Conservation (phyloP, 192 early-diverging fungal species). For the Globomyces pollinis-pini region DNA sequence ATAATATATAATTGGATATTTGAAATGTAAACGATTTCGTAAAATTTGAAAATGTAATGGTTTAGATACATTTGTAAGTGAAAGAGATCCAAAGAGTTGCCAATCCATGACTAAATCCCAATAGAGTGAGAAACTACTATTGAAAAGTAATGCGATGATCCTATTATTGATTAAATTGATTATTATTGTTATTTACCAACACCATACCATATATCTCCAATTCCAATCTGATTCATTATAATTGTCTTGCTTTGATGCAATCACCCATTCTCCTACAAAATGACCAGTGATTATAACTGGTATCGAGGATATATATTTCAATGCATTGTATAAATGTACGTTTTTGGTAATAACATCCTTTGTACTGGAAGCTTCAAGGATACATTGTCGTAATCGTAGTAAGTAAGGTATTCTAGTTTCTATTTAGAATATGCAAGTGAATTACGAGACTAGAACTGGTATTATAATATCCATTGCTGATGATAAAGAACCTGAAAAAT, state of each 20-base stretch:
- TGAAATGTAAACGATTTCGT: slow-evolving; percentile 62
- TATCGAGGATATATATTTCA: slow-evolving; percentile 84
- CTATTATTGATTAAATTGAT: slow-evolving; percentile 4
- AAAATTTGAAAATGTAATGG: slow-evolving; percentile 31
- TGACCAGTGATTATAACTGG: slow-evolving; percentile 51
- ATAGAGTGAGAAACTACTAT: slow-evolving; percentile 89
- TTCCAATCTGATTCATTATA: too few relatives aligned
- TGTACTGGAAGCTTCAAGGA: slow-evolving; percentile 69
- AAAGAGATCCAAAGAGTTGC: slow-evolving; percentile 41
- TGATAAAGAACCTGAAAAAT: too few relatives aligned
- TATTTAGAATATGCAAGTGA: too few relatives aligned
- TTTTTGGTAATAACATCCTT: background rate
- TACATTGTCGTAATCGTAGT: slow-evolving; percentile 71
- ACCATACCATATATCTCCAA: too few relatives aligned
- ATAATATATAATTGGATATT: slow-evolving; percentile 60
- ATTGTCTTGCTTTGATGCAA: background rate
- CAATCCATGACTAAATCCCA: slow-evolving; percentile 96
- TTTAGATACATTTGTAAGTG: slow-evolving; percentile 1
- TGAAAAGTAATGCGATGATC: slow-evolving; percentile 64
- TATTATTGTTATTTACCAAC: background rate
- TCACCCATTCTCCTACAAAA: slow-evolving; percentile 5
- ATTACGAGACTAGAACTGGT: background rate
- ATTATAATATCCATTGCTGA: too few relatives aligned
- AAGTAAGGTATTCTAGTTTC: slow-evolving; percentile 58
- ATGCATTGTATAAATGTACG: slow-evolving; percentile 81